These are phyloP conservation scores for Nigrograna mackinnonii DNA, from an alignment of 2,329 filamentous ascomycete genomes.

Conservation along the genomic window DNA sequence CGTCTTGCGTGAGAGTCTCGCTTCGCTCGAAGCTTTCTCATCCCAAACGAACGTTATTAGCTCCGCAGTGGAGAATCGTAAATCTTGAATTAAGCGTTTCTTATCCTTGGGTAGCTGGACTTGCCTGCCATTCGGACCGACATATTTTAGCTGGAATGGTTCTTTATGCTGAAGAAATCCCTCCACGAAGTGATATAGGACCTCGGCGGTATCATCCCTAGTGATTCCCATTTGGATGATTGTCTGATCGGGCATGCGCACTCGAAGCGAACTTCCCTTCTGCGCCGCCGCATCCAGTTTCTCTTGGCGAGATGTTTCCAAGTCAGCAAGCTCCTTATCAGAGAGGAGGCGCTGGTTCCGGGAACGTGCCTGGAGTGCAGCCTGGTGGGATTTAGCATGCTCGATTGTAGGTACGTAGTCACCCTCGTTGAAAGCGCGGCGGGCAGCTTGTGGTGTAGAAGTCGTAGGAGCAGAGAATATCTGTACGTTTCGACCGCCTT, in stretches of 20 bases:
- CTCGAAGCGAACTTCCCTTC: constrained; percentile 69
- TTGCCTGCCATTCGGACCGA: constrained; percentile 57
- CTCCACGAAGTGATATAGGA: constrained; percentile 75
- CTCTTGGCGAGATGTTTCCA: constrained; percentile 67
- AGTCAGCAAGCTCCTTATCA: constrained; percentile 77
- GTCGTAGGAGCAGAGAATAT: constrained; percentile 79
- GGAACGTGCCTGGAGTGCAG: constrained; percentile 61
- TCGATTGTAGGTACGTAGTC: constrained; percentile 77
- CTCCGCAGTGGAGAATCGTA: constrained; percentile 72
- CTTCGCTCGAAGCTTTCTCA: constrained; percentile 60
- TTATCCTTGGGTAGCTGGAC: constrained; percentile 47
- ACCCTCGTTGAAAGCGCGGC: constrained; percentile 67
- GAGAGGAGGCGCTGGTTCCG: constrained; percentile 80
- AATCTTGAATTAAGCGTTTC: constrained; percentile 69
- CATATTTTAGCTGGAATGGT: constrained; percentile 72
- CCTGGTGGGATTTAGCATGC: constrained; percentile 76
- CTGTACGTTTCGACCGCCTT: constrained; percentile 56
- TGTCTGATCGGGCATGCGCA: constrained; percentile 87
- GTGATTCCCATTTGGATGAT: constrained; percentile 74
- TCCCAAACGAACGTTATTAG: constrained; percentile 79
- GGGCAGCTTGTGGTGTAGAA: constrained; percentile 76
- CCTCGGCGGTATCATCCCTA: constrained; percentile 68
- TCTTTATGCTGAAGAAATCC: constrained; percentile 69
- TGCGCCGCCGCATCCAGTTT: constrained; percentile 65
- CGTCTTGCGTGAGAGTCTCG: constrained; percentile 58